Conservation (phyloP, 2,329 filamentous ascomycete genomes). For the Niveomyces coronatus region DNA sequence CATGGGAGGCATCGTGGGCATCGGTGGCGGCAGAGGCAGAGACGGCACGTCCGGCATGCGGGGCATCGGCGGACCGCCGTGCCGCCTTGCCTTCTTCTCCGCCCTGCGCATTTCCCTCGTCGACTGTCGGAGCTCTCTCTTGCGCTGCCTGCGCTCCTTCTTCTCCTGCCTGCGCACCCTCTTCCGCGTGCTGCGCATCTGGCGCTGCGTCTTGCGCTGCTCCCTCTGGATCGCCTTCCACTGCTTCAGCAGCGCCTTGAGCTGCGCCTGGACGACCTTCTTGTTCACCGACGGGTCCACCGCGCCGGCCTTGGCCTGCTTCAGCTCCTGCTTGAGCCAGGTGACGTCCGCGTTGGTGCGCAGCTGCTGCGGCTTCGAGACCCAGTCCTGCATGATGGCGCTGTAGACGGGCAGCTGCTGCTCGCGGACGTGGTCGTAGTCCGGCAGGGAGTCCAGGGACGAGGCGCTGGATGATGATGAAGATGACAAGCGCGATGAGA, state of each 20-base stretch:
- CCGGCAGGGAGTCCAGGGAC: slow-evolving; percentile 43
- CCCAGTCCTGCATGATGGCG: slow-evolving; percentile 36
- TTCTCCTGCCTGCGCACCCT: slow-evolving; percentile 21
- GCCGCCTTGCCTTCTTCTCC: slow-evolving; percentile 20
- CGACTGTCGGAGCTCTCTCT: slow-evolving; percentile 20
- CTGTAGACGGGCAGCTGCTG: slow-evolving; percentile 37
- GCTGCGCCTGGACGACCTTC: slow-evolving; percentile 29
- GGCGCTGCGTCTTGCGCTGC: slow-evolving; percentile 20
- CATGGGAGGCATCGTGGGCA: slow-evolving; percentile 7
- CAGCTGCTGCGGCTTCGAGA: slow-evolving; percentile 37
- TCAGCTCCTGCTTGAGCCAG: slow-evolving; percentile 32
- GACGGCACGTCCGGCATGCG: background rate
- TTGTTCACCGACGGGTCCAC: slow-evolving; percentile 14
- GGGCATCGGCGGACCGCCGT: slow-evolving; percentile 8
- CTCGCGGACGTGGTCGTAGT: slow-evolving; percentile 39
- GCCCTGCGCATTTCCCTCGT: slow-evolving; percentile 21
- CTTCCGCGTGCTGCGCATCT: slow-evolving; percentile 21
- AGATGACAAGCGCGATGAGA: slow-evolving; percentile 23
- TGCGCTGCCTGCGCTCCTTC: slow-evolving; percentile 18
- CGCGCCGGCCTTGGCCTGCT: slow-evolving; percentile 21
- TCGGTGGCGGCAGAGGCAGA: background rate
- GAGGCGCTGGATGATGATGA: slow-evolving; percentile 25
- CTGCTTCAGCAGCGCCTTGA: slow-evolving; percentile 32
- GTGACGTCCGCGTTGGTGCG: slow-evolving; percentile 36
- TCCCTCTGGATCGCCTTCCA: slow-evolving; percentile 29